Evolutionary conservation across 768 basidiomycete species (phyloP).

Genomic region (Ramaria rubella): DNA sequence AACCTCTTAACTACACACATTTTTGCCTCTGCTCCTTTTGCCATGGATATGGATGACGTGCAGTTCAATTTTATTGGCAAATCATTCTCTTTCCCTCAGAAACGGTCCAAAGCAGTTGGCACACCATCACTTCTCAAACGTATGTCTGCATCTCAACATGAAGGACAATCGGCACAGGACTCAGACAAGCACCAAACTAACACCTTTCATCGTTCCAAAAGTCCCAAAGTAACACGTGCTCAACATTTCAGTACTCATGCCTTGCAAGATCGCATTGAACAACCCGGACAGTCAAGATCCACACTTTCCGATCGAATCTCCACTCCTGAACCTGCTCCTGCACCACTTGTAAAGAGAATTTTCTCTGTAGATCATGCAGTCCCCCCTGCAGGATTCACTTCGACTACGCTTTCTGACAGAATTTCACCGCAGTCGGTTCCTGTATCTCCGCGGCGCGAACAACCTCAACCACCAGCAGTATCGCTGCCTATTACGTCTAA

Average conservation of each 20-base stretch:
- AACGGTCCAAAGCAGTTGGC: neutral
- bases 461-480: neutral
- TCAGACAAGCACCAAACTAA: neutral
- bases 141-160: neutral
- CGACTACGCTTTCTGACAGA: neutral
- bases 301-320: neutral
- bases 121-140: neutral
- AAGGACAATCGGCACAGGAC: neutral
- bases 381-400: neutral
- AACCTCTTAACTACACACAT: no score
- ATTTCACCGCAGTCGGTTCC: neutral
- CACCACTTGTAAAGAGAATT: neutral
- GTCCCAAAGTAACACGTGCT: no score
- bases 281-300: neutral
- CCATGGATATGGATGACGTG: neutral
- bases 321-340: neutral
- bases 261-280: neutral
- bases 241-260: neutral
- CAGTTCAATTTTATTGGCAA: neutral
- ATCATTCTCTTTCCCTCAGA: neutral
- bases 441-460: neutral
- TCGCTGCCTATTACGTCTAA: neutral
- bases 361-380: no score
- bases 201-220: neutral
- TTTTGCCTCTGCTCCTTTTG: no score